Conservation (phyloP, 176 grass and related monocot species). For the Puccinellia tenuiflora region DNA sequence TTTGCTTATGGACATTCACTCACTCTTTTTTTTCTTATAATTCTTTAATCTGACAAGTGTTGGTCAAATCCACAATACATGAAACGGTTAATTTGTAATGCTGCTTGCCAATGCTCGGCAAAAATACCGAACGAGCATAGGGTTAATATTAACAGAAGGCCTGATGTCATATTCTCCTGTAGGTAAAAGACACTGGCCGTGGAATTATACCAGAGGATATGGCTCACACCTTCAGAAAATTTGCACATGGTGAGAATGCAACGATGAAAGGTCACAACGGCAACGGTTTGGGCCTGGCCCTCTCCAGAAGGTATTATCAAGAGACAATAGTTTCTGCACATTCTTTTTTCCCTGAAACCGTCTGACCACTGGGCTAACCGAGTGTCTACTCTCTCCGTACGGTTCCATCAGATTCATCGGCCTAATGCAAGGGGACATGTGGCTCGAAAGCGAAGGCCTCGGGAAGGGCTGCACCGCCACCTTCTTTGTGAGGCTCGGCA, state of each 20-base stretch:
- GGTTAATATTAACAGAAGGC: neutral
- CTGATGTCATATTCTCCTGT: slow-evolving; percentile 1
- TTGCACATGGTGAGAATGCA: slow-evolving; percentile 25
- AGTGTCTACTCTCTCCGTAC: neutral
- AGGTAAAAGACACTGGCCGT: slow-evolving; percentile 81
- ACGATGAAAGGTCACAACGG: slow-evolving; percentile 7
- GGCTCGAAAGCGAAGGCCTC: slow-evolving; percentile 58
- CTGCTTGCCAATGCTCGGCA: neutral
- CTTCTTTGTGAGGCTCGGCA: slow-evolving; percentile 52
- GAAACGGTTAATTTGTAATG: neutral
- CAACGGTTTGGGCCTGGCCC: slow-evolving; percentile 66
- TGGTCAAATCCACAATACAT: neutral
- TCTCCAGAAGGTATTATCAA: slow-evolving; percentile 60
- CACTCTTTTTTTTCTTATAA: neutral
- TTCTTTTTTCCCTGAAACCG: neutral
- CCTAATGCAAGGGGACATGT: slow-evolving; percentile 70
- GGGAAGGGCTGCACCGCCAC: slow-evolving; percentile 55
- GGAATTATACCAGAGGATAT: slow-evolving; percentile 71
- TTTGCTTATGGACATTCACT: slow-evolving; percentile 26
- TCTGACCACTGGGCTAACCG: neutral
- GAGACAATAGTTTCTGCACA: slow-evolving; percentile 1
- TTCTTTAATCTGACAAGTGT: neutral
- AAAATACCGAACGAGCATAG: neutral
- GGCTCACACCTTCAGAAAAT: slow-evolving; percentile 61
- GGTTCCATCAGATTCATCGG: slow-evolving; percentile 49